Evolutionary conservation across 2,329 filamentous ascomycete species (phyloP).

Genomic region (Rhexocercosporidium sp.): DNA sequence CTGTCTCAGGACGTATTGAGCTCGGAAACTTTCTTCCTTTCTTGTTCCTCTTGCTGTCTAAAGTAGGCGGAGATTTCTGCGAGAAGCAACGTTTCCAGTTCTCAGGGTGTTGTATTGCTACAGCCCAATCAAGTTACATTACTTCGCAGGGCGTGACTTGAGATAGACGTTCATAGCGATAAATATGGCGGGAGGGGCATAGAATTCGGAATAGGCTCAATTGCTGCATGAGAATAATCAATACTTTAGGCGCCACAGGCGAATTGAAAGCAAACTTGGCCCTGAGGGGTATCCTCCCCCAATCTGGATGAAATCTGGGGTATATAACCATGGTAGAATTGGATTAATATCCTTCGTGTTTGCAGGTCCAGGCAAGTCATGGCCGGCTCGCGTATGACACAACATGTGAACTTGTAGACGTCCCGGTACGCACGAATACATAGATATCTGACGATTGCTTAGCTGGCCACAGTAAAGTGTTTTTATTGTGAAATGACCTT

Average conservation of each 20-base stretch:
- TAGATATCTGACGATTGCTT: no score
- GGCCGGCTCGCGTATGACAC: no score
- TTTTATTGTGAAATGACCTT: no score
- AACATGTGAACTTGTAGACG: no score
- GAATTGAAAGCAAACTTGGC: not conserved
- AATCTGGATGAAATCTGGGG: no score
- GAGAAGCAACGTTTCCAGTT: not conserved
- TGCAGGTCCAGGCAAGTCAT: no score
- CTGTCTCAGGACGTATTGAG: not conserved
- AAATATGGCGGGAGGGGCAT: not conserved
- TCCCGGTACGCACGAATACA: no score
- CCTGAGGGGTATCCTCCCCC: no score
- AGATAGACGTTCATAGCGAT: not conserved
- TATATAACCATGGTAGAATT: no score
- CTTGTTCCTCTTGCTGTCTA: not conserved
- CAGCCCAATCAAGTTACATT: not conserved
- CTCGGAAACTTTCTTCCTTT: not conserved
- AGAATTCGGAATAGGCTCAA: conserved; percentile 1
- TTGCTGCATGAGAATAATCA: not conserved
- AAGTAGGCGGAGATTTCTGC: not conserved
- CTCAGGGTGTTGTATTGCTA: not conserved
- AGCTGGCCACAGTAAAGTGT: no score
- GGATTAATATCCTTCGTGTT: no score
- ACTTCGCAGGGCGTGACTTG: not conserved
- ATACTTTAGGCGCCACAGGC: not conserved